phyloP scores from a whole-genome alignment of 441 rosid species.

The Pelargonium australe region DNA sequence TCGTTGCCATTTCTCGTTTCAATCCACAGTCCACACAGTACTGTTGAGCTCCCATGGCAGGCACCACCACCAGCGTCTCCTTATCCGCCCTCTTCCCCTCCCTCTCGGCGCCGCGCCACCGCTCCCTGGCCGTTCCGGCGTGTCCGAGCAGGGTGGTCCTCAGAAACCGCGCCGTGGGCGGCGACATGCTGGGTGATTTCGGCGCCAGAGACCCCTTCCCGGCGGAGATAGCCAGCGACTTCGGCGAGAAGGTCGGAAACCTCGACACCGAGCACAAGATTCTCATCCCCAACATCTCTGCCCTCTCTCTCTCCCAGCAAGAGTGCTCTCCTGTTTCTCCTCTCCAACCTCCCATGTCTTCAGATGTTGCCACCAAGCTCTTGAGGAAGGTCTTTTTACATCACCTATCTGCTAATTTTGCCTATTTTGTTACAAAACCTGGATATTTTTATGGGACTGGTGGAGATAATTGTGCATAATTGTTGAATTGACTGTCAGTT shows the following conservation, averaged over 20 bases:
- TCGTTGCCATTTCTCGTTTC: background rate
- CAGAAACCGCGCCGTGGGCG: conserved; percentile 29
- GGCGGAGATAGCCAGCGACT: conserved; percentile 64
- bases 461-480: background rate
- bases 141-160: conserved; percentile 17
- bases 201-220: conserved; percentile 91
- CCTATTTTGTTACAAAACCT: too few species aligned
- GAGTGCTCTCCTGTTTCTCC: conserved; percentile 57
- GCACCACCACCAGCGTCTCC: conserved; percentile 17
- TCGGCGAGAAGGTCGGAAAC: conserved; percentile 75
- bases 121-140: conserved; percentile 1
- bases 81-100: conserved; percentile 23
- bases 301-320: conserved; percentile 66
- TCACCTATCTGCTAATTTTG: background rate
- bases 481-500: background rate
- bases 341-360: conserved; percentile 54
- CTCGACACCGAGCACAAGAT: conserved; percentile 70
- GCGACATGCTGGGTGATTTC: conserved; percentile 60
- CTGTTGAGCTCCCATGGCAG: conserved; percentile 23
- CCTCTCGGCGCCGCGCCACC: conserved; percentile 17
- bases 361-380: conserved; percentile 49
- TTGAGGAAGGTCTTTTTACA: conserved; percentile 52
- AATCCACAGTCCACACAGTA: background rate
- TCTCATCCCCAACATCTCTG: conserved; percentile 62
- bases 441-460: background rate